phyloP scores from a whole-genome alignment of 176 grass and related monocot genomes.

The Cenchrus purpureus region DNA sequence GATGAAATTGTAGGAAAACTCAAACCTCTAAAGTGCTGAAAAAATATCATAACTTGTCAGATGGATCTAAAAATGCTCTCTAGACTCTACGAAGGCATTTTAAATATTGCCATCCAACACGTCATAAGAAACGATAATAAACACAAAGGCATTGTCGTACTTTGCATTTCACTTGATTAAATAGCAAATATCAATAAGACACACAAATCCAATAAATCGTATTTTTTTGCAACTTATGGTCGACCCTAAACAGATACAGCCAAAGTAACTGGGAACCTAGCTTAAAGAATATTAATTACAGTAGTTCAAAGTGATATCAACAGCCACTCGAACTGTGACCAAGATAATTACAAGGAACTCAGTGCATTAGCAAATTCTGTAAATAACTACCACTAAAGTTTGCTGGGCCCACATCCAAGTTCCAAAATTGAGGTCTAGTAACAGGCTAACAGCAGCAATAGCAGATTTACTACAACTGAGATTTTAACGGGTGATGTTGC shows the following conservation, averaged over 20 bases:
- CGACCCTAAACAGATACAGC: background rate
- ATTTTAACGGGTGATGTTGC: background rate
- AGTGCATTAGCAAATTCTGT: conserved; percentile 12
- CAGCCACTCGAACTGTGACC: background rate
- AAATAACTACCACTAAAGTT: conserved; percentile 12
- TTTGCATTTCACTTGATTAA: conserved; percentile 23
- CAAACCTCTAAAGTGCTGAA: conserved; percentile 88
- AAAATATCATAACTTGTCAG: conserved; percentile 43
- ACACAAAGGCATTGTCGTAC: background rate
- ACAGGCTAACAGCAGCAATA: background rate
- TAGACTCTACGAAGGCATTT: background rate
- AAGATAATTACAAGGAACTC: background rate
- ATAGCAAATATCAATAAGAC: conserved; percentile 9
- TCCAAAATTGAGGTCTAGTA: background rate
- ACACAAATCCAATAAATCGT: background rate
- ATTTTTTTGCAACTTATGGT: background rate
- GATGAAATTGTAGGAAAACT: conserved; percentile 99
- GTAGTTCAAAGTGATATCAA: background rate
- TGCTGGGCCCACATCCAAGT: background rate
- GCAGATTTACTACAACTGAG: background rate
- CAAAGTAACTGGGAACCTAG: background rate
- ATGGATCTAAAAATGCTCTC: conserved; percentile 10
- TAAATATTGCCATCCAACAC: background rate
- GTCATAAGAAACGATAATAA: conserved; percentile 15
- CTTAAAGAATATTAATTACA: background rate